These are phyloP conservation scores for Millerago galiae DNA, from an alignment of 805 yeast species.

Conservation along the genomic window DNA sequence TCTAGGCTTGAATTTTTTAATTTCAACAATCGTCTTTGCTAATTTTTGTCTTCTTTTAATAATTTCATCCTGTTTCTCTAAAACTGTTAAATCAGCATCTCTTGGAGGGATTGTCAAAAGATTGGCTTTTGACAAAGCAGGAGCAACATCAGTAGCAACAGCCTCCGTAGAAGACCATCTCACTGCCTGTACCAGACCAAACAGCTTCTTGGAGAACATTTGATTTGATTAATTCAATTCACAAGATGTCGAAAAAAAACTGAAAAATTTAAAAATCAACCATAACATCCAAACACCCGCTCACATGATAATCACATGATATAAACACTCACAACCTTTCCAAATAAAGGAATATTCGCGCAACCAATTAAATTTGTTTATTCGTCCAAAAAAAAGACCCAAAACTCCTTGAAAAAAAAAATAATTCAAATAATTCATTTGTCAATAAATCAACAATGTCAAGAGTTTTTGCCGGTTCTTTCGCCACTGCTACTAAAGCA, in stretches of 20 bases:
- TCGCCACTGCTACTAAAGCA: conserved; percentile 64
- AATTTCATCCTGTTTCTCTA: conserved; percentile 73
- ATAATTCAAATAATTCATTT: background rate
- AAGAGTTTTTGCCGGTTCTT: conserved; percentile 49
- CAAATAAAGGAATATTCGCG: conserved; percentile 4
- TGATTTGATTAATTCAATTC: background rate
- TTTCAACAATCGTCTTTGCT: conserved; percentile 59
- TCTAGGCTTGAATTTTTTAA: conserved; percentile 72
- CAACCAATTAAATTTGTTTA: conserved; percentile 4
- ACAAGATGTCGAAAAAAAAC: background rate
- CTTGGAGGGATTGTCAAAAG: conserved; percentile 35
- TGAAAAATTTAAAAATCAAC: background rate
- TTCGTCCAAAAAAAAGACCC: conserved; percentile 3
- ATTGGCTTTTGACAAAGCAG: conserved; percentile 10
- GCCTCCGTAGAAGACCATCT: conserved; percentile 5
- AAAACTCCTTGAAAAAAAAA: background rate
- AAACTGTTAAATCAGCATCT: conserved; percentile 50
- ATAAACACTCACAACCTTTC: background rate
- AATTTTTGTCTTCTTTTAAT: conserved; percentile 68
- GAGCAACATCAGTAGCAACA: background rate
- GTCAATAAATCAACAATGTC: conserved; percentile 39
- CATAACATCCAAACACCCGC: background rate
- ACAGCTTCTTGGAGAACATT: conserved; percentile 3
- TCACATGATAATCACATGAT: background rate
- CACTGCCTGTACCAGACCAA: background rate